Evolutionary conservation across 305 asterid species (phyloP).

Genomic region (Euphrasia arctica): DNA sequence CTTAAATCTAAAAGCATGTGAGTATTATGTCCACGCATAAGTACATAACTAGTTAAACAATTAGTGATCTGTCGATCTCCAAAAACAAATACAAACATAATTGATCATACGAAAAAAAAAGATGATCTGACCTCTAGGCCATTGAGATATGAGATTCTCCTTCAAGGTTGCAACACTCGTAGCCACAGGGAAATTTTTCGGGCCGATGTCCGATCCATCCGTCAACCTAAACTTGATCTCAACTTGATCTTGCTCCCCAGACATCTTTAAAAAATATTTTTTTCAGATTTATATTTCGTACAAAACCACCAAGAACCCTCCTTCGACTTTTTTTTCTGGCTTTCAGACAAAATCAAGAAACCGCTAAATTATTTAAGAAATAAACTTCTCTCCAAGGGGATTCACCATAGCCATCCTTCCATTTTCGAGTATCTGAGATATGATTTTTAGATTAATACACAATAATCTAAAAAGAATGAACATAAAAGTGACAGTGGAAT

Average conservation of each 20-base stretch:
- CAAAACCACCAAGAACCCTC: constrained; percentile 25
- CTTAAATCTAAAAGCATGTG: background rate
- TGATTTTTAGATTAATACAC: background rate
- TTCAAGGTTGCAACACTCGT: constrained; percentile 77
- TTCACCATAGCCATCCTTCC: constrained; percentile 29
- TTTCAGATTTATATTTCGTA: constrained; percentile 17
- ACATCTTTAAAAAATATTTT: constrained; percentile 34
- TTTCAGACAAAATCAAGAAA: constrained; percentile 24
- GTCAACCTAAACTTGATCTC: constrained; percentile 87
- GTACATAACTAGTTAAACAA: background rate
- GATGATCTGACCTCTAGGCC: constrained; percentile 81
- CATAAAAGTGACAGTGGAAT: constrained; percentile 29
- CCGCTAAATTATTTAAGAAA: constrained; percentile 25
- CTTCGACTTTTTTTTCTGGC: constrained; percentile 22
- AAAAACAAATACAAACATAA: background rate
- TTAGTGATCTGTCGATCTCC: background rate
- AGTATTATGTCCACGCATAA: background rate
- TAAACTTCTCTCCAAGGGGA: constrained; percentile 24
- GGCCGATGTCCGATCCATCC: constrained; percentile 97
- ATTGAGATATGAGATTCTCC: constrained; percentile 80
- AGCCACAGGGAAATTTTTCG: constrained; percentile 58
- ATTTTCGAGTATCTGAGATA: constrained; percentile 29
- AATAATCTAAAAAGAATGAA: background rate
- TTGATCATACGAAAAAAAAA: constrained; percentile 20
- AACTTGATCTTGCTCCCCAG: constrained; percentile 65